Evolutionary conservation across 2,329 filamentous ascomycete genomes (phyloP).

Genomic region (Blastomyces gilchristii): DNA sequence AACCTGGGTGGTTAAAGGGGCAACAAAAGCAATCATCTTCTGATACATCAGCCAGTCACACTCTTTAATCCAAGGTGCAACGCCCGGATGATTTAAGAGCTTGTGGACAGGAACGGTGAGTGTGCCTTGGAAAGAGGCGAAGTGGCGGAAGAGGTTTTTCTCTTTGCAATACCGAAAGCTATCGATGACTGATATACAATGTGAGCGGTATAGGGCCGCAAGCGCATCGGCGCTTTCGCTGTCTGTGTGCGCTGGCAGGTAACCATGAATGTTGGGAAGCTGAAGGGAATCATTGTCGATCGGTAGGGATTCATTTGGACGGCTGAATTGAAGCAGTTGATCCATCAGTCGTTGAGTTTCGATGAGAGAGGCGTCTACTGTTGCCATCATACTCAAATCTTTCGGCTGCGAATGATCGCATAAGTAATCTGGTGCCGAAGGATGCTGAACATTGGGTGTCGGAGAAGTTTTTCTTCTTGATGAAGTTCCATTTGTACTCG

Average conservation of each 20-base stretch:
- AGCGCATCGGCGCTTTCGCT: conserved; percentile 76
- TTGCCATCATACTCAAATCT: background rate
- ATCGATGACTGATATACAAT: conserved; percentile 91
- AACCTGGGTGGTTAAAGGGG: conserved; percentile 79
- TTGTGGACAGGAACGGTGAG: conserved; percentile 95
- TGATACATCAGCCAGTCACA: conserved; percentile 95
- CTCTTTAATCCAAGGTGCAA: conserved; percentile 89
- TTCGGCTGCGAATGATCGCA: background rate
- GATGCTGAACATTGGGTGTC: background rate
- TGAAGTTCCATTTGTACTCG: background rate
- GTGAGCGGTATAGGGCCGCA: conserved; percentile 78
- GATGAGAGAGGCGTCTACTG: conserved; percentile 3
- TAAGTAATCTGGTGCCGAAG: background rate
- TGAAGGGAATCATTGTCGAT: conserved; percentile 60
- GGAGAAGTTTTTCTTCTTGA: background rate
- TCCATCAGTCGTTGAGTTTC: conserved; percentile 31
- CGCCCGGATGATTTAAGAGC: conserved; percentile 66
- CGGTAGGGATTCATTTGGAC: conserved; percentile 24
- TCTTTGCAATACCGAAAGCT: conserved; percentile 94
- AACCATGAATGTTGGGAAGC: conserved; percentile 77
- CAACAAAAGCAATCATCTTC: conserved; percentile 88
- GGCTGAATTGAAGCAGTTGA: conserved; percentile 32
- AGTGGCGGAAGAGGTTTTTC: conserved; percentile 91
- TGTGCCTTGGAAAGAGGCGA: conserved; percentile 90
- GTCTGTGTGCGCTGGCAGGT: conserved; percentile 72